Evolutionary conservation across 768 basidiomycete genomes (phyloP).

Genomic region (Xerocomellus intermedius): DNA sequence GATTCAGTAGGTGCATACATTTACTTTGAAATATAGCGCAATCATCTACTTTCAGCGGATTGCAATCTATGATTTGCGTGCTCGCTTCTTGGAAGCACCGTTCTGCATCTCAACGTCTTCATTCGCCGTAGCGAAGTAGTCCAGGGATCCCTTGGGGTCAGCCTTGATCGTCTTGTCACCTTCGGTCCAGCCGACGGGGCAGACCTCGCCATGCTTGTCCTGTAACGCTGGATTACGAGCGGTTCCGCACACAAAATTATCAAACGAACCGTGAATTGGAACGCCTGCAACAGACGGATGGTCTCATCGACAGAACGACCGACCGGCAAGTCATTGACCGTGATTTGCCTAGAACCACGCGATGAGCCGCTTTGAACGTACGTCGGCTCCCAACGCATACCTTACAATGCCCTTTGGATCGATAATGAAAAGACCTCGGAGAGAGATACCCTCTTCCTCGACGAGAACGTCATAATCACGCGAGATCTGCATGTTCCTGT

Average conservation of each 20-base stretch:
- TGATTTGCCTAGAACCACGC: constrained; percentile 60
- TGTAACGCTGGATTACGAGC: background rate
- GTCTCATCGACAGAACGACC: constrained; percentile 97
- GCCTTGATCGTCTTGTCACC: constrained; percentile 81
- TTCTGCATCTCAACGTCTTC: constrained; percentile 35
- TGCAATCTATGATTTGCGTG: constrained; percentile 34
- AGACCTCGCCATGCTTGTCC: constrained; percentile 91
- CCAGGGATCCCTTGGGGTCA: constrained; percentile 67
- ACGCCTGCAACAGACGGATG: constrained; percentile 85
- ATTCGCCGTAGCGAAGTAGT: constrained; percentile 57
- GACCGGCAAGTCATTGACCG: constrained; percentile 89
- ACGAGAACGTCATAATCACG: constrained; percentile 87
- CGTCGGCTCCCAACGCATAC: constrained; percentile 26
- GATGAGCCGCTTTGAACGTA: background rate
- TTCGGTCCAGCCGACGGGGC: constrained; percentile 88
- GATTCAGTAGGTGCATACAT: background rate
- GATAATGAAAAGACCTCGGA: constrained; percentile 85
- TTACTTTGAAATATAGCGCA: background rate
- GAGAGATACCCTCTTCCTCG: constrained; percentile 84
- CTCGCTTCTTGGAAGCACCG: constrained; percentile 53
- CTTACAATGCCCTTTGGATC: constrained; percentile 79
- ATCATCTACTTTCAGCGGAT: background rate
- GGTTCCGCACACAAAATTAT: background rate
- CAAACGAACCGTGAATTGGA: constrained; percentile 77
- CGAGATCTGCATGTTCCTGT: constrained; percentile 74